A percentile compares a stretch with the other conserved stretches of the same genome.
Evolutionary conservation across 1,284 basidiomycete species (phyloP).

Genomic region (Rhodotorula sp.): DNA sequence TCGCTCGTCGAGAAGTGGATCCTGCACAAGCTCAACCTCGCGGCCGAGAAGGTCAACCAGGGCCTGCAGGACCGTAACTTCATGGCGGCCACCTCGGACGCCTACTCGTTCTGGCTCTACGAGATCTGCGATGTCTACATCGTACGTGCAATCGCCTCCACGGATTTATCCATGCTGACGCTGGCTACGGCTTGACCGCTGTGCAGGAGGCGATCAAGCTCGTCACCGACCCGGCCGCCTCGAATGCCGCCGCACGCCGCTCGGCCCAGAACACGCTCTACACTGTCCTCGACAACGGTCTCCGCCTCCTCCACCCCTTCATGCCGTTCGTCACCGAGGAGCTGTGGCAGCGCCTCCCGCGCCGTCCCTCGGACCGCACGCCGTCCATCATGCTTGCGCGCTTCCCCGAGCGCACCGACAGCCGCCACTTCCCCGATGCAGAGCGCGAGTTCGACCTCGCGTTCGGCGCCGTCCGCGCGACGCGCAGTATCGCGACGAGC

Average conservation of each 20-base stretch:
- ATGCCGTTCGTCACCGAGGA: slow-evolving; percentile 99
- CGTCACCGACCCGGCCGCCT: slow-evolving; percentile 57
- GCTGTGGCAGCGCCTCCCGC: slow-evolving; percentile 92
- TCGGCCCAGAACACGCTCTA: slow-evolving; percentile 97
- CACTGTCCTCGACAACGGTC: slow-evolving; percentile 86
- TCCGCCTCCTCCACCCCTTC: slow-evolving; percentile 91
- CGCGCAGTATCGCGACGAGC: slow-evolving; percentile 83
- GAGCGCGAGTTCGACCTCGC: slow-evolving; percentile 84
- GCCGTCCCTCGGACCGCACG: slow-evolving; percentile 75
- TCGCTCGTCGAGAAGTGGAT: slow-evolving; percentile 95
- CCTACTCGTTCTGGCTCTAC: slow-evolving; percentile 96
- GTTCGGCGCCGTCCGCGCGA: slow-evolving; percentile 74
- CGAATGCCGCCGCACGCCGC: slow-evolving; percentile 67
- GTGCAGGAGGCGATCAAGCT: slow-evolving; percentile 37
- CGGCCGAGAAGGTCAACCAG: slow-evolving; percentile 73
- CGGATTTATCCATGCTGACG: slow-evolving; percentile 26
- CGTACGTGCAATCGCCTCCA: slow-evolving; percentile 55
- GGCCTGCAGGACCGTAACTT: slow-evolving; percentile 82
- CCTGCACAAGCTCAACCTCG: slow-evolving; percentile 86
- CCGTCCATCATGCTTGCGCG: slow-evolving; percentile 85
- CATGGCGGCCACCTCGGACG: slow-evolving; percentile 80
- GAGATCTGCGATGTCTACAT: slow-evolving; percentile 99
- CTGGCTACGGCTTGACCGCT: not conserved
- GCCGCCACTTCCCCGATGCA: slow-evolving; percentile 70
- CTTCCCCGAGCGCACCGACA: slow-evolving; percentile 70